Conservation (phyloP, 352 stramenopile genomes). For the Pythium brachiatum region DNA sequence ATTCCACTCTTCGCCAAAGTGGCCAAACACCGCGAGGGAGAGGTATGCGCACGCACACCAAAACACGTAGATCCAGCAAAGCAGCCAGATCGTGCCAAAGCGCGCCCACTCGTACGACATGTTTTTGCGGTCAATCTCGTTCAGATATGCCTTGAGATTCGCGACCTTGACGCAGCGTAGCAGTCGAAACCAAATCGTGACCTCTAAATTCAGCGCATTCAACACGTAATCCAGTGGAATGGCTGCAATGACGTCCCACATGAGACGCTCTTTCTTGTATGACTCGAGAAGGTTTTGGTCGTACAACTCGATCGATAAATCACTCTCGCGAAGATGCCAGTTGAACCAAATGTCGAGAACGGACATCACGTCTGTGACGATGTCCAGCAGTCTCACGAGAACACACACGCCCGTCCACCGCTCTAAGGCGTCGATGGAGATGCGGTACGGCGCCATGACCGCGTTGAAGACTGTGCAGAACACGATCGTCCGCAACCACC, state of each 20-base stretch:
- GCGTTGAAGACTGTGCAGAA: constrained; percentile 39
- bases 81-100: constrained; percentile 24
- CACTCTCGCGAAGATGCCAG: constrained; percentile 40
- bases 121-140: constrained; percentile 26
- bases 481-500: constrained; percentile 42
- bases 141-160: constrained; percentile 48
- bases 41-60: constrained; percentile 30
- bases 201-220: constrained; percentile 9
- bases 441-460: constrained; percentile 46
- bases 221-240: constrained; percentile 46
- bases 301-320: constrained; percentile 49
- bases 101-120: constrained; percentile 26
- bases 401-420: constrained; percentile 30
- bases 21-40: constrained; percentile 10
- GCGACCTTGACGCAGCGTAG: constrained; percentile 49
- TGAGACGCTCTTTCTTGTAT: constrained; percentile 41
- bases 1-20: constrained; percentile 18
- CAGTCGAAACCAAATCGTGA: constrained; percentile 38
- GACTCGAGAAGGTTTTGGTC: constrained; percentile 39
- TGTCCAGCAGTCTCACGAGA: constrained; percentile 32
- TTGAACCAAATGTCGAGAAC: constrained; percentile 55
- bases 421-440: constrained; percentile 43
- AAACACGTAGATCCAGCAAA: constrained; percentile 27
- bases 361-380: constrained; percentile 41
- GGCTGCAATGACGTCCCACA: constrained; percentile 44